These are phyloP conservation scores for Alternaria rosae DNA, from an alignment of 2,329 filamentous ascomycete genomes.

Conservation along the genomic window DNA sequence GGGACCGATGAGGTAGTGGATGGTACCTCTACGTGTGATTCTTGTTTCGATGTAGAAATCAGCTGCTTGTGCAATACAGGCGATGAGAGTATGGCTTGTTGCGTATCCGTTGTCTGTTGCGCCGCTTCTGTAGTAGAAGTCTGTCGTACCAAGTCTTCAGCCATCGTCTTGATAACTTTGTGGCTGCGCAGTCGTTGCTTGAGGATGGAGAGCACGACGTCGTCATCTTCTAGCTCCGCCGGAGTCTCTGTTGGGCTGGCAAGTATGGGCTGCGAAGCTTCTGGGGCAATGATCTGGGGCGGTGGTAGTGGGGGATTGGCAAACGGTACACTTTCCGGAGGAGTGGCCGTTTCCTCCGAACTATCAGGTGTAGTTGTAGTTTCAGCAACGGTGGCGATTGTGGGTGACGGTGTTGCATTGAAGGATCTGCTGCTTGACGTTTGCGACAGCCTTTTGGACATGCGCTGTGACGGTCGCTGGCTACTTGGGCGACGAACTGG, in stretches of 20 bases:
- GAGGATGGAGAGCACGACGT: slow-evolving; percentile 9
- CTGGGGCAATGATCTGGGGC: not conserved
- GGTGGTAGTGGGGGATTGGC: not conserved
- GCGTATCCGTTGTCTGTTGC: not conserved
- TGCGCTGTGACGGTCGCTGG: slow-evolving; percentile 9
- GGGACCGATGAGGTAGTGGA: not conserved
- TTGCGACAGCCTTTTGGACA: not conserved
- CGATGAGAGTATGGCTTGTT: not conserved
- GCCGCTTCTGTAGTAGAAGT: not conserved
- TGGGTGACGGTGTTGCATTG: not conserved
- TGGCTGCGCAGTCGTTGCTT: slow-evolving; percentile 8
- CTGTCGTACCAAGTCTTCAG: not conserved
- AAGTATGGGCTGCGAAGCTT: not conserved
- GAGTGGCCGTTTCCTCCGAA: too few species aligned
- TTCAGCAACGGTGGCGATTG: not conserved
- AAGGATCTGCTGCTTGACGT: not conserved
- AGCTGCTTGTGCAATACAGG: not conserved
- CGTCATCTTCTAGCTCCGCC: not conserved
- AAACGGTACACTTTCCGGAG: not conserved
- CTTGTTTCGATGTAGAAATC: not conserved
- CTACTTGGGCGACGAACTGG: slow-evolving; percentile 6
- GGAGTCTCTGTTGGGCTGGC: not conserved
- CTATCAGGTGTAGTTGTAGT: not conserved
- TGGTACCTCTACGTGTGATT: not conserved
- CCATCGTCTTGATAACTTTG: not conserved